Percentiles rank a stretch among this genome's conserved stretches.
Conservation (phyloP, 2,329 filamentous ascomycete species). For the Hypoxylon sp. region DNA sequence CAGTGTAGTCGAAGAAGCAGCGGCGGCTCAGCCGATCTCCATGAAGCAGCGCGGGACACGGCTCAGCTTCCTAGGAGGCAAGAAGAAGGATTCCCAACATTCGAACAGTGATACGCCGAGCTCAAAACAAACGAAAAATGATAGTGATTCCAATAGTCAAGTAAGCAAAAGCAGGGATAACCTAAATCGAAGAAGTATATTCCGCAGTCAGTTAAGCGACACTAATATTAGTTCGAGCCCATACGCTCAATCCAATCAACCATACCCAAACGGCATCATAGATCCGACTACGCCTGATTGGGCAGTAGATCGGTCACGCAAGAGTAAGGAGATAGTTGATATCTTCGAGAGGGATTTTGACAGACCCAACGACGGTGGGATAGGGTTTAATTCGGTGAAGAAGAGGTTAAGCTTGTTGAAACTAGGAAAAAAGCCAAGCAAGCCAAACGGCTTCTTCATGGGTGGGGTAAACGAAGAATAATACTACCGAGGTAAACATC, state of each 20-base stretch:
- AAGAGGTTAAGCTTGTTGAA: constrained; percentile 85
- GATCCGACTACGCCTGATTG: constrained; percentile 46
- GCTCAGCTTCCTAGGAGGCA: constrained; percentile 71
- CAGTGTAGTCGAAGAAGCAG: constrained; percentile 64
- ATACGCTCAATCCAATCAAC: constrained; percentile 38
- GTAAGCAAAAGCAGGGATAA: constrained; percentile 57
- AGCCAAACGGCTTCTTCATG: constrained; percentile 66
- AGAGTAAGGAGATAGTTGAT: constrained; percentile 53
- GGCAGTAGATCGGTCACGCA: constrained; percentile 46
- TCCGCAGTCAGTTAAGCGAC: constrained; percentile 59
- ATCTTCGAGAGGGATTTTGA: constrained; percentile 51
- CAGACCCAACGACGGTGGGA: constrained; percentile 58
- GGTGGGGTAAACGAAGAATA: constrained; percentile 71
- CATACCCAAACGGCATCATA: constrained; percentile 44
- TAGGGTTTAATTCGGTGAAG: constrained; percentile 72
- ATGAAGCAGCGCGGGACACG: constrained; percentile 67
- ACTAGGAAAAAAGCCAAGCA: constrained; percentile 78
- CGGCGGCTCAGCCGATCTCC: constrained; percentile 66
- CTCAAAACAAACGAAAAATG: constrained; percentile 51
- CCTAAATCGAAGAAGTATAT: constrained; percentile 61
- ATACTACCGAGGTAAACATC: constrained; percentile 32
- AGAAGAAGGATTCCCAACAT: constrained; percentile 61
- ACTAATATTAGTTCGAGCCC: constrained; percentile 46
- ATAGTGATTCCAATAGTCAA: constrained; percentile 53
- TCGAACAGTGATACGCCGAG: constrained; percentile 49